These are phyloP conservation scores for Xylariaceae sp. DNA, from an alignment of 2,329 filamentous ascomycete genomes.

Conservation along the genomic window DNA sequence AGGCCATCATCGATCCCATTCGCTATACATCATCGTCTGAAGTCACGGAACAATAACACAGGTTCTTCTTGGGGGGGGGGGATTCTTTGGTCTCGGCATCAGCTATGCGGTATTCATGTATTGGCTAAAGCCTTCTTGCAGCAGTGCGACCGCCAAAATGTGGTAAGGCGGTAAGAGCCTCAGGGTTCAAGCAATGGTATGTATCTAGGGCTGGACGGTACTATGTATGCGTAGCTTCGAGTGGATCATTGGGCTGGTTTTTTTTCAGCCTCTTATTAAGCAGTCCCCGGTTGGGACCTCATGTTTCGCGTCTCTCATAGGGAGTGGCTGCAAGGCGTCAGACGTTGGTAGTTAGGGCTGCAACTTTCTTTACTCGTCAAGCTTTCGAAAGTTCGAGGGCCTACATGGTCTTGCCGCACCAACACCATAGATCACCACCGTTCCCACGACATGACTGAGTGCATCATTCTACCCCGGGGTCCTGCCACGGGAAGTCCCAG, in stretches of 20 bases:
- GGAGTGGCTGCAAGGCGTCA: constrained; percentile 27
- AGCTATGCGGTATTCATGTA: background rate
- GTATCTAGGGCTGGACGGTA: constrained; percentile 11
- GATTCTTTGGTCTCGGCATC: constrained; percentile 6
- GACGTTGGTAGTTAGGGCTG: constrained; percentile 30
- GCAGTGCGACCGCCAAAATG: constrained; percentile 17
- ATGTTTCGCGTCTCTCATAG: constrained; percentile 28
- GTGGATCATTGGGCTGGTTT: constrained; percentile 15
- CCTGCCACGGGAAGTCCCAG: constrained; percentile 28
- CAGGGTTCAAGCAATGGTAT: constrained; percentile 6
- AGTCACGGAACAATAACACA: background rate
- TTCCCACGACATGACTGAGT: constrained; percentile 17
- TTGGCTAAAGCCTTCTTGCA: background rate
- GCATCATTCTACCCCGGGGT: constrained; percentile 30
- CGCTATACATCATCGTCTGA: background rate
- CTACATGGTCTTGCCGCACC: constrained; percentile 17
- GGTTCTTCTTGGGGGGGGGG: background rate
- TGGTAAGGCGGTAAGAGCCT: constrained; percentile 17
- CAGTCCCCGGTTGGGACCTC: constrained; percentile 22
- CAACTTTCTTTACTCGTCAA: constrained; percentile 27
- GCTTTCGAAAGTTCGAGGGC: constrained; percentile 23
- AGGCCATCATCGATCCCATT: background rate
- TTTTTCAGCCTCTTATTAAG: constrained; percentile 16
- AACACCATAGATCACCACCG: constrained; percentile 23
- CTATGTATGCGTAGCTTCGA: constrained; percentile 16